A percentile compares a stretch with the other conserved stretches of the same genome.
phyloP scores from a whole-genome alignment of 148 eudicot species.

The Persicaria tinctoria region DNA sequence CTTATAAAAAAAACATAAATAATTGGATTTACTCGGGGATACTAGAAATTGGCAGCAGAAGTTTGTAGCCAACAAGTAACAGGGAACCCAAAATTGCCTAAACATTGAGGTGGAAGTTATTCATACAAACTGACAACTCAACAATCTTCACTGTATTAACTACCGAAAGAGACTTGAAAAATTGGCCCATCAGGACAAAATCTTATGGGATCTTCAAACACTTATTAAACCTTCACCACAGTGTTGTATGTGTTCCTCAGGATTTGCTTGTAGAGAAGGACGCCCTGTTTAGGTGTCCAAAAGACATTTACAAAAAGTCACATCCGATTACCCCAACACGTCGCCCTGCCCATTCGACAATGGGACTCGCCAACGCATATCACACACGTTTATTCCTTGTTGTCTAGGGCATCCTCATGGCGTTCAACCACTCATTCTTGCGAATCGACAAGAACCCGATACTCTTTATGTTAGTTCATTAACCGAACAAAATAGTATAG shows the following conservation, averaged over 20 bases:
- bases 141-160: background rate
- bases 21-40: too few relatives aligned
- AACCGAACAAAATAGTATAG: too few relatives aligned
- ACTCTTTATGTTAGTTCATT: too few relatives aligned
- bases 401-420: background rate
- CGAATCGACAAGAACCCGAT: too few relatives aligned
- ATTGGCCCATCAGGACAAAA: background rate
- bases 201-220: background rate
- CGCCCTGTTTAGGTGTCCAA: background rate
- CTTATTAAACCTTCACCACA: background rate
- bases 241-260: background rate
- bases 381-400: slow-evolving; percentile 1
- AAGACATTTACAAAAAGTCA: background rate
- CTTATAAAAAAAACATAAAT: too few relatives aligned
- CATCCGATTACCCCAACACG: background rate
- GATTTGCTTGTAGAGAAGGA: background rate
- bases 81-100: too few relatives aligned
- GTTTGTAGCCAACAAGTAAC: too few relatives aligned
- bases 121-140: background rate
- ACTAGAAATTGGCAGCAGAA: too few relatives aligned
- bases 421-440: too few relatives aligned
- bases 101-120: too few relatives aligned
- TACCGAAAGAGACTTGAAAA: background rate
- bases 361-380: background rate
- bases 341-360: background rate